Conservation (phyloP, 208 protist species). For the Hexamita inflata region DNA sequence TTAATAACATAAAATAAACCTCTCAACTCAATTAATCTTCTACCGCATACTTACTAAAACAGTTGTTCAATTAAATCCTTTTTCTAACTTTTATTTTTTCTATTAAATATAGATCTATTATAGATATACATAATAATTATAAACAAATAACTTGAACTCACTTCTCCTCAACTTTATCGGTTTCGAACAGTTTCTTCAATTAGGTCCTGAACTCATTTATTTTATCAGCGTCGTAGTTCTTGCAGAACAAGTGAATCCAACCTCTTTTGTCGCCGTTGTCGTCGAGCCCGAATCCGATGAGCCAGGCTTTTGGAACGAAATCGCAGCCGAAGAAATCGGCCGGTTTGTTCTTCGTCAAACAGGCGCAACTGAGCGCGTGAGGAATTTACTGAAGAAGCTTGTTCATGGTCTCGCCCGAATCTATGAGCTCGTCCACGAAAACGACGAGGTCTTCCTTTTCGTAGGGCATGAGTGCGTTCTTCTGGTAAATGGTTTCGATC, state of each 20-base stretch:
- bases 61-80: no score
- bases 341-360: not conserved
- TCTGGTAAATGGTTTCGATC: not conserved
- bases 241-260: not conserved
- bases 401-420: not conserved
- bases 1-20: no score
- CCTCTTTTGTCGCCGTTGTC: not conserved
- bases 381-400: not conserved
- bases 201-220: no score
- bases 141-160: no score
- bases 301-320: not conserved
- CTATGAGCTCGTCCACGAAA: not conserved
- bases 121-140: no score
- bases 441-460: not conserved
- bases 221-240: no score
- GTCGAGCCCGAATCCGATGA: not conserved
- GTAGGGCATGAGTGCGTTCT: not conserved
- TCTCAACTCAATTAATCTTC: no score
- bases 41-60: no score
- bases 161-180: no score
- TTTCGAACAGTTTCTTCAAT: no score
- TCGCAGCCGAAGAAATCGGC: not conserved
- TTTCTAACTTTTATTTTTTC: no score
- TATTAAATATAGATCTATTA: no score
- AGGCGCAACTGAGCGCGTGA: not conserved